phyloP scores from a whole-genome alignment of 768 basidiomycete genomes.

The Pisolithus sp. region DNA sequence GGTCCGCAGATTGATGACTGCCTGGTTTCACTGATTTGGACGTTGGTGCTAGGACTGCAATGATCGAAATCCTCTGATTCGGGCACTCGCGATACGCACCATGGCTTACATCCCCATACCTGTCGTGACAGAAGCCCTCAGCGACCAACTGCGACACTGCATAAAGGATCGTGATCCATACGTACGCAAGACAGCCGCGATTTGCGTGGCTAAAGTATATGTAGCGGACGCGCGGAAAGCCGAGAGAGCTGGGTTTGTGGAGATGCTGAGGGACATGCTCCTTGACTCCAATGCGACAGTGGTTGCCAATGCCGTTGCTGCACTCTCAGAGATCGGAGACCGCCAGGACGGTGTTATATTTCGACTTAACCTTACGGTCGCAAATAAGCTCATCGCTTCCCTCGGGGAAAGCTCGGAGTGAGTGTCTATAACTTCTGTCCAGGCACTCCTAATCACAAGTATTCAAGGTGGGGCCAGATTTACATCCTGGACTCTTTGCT shows the following conservation, averaged over 20 bases:
- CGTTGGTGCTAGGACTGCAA: conserved; percentile 69
- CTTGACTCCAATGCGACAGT: conserved; percentile 94
- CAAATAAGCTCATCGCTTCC: conserved; percentile 86
- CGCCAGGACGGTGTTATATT: conserved; percentile 91
- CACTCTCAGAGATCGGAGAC: conserved; percentile 94
- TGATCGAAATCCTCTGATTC: conserved; percentile 93
- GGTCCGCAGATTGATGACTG: conserved; percentile 35
- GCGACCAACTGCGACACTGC: conserved; percentile 87
- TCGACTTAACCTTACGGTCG: conserved; percentile 78
- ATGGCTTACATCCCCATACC: conserved; percentile 99
- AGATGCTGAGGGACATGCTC: conserved; percentile 85
- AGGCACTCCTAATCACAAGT: conserved; percentile 7
- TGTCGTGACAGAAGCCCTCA: conserved; percentile 74
- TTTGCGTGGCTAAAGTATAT: conserved; percentile 95
- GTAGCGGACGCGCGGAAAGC: conserved; percentile 80
- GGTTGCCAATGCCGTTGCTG: conserved; percentile 94
- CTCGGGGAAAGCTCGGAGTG: conserved; percentile 96
- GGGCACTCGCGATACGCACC: conserved; percentile 94
- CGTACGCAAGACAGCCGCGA: conserved; percentile 96
- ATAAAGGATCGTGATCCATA: conserved; percentile 95
- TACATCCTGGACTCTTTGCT: conserved; percentile 94
- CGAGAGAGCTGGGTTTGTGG: conserved; percentile 87
- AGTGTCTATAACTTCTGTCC: conserved; percentile 28
- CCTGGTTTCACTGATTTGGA: conserved; percentile 10
- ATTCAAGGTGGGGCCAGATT: conserved; percentile 91